Base-by-base conservation (phyloP, 1,284 basidiomycete species). In the Pulchroboletus neoregius region DNA sequence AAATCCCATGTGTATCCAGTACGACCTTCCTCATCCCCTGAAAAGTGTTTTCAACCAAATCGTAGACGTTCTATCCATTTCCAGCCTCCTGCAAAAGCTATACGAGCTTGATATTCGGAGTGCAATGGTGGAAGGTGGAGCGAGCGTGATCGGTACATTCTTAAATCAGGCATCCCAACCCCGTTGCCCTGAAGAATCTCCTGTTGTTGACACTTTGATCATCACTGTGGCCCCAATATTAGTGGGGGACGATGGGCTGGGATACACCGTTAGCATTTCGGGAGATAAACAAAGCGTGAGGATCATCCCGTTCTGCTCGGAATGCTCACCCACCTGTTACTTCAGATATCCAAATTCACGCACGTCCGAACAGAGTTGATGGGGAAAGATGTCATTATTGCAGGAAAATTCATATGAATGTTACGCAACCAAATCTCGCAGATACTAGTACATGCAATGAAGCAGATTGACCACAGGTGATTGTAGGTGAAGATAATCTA, bases 111-210 rank as follows among this genome's bases (percentile, higher is more conserved):
- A 79, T 9, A 75, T 96, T 48, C 68, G 68, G 7, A 85, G 84
- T 4, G 71, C 97, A 43, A 99, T 99, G 95, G 87, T 97, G 9
- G 95, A 99, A 71, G 95, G 95, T 43, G 95, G 95, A 13, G 88
- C 91, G 4, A 69, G 72, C 5, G 76, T 98, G 49, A 93, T 99
- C 47, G 73, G 77, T 13, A 82, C 87, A 2, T 92, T 95, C 67
- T 70, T 96, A 16, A 45, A 48, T 39, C 51, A 46, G 28, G 51
- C 42, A n/a, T 58, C 52, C 10, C 49, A 46, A 35, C 39, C 49
- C 33, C 43, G 46, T n/a, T 4, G 6, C 31, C 33, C 42, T 4
- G 38, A 37, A n/a, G 49, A 43, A 32, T 40, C 49, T 12, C 48
- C 51, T 18, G 26, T 51, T 11, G 45, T 94, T 4, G 86, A 95